Evolutionary conservation across 179 eudicot genomes (phyloP), one percentile per base, ranked within the genome.

Genomic region (Silene noctiflora): DNA sequence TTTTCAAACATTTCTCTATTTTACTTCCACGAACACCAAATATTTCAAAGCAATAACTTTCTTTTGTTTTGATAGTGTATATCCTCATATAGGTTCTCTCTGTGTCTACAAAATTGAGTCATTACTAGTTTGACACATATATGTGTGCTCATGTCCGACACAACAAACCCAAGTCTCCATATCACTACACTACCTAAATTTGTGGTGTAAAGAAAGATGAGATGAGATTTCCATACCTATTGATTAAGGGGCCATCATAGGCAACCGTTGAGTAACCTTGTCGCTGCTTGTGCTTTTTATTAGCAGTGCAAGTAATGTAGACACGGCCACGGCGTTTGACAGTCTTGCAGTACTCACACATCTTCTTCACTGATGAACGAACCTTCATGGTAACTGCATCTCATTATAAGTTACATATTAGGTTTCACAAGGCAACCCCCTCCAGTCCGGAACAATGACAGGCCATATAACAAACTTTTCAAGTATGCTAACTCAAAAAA

Each of bases 241-340:
- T 63, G 61, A 85, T 82, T 51, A 83, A 51, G 67, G 87, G 87
- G 67, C 81, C 86, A 79, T 92, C 96, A 80, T 75, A 67, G 3
- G 94, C 85, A 82, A 86, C 69, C 5, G 93, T 89, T 46, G 96
- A 89, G 78, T 88, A 53, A 74, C 97, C 96, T 76, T 92, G 97
- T 27, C 97, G 77, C 76, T 92, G 97, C 77, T 90, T 92, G 85
- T 90, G 97, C 89, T 92, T 92, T 76, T 95, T 93, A 80, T 89
- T 90, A 65, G 88, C 90, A 2, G 86, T 62, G 84, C 97, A 92
- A 44, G 83, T 71, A 11, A 92, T 84, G 77, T 89, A 90, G 10
- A 92, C 93, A 22, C 93, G 81, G 5, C 97, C 97, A 69, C 88
- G 87, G 59, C 94, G 89, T 82, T 92, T 92, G 71, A 92, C 87